These are phyloP conservation scores for Kluyveromyces lactis DNA, from an alignment of 805 yeast species.

Conservation along the genomic window DNA sequence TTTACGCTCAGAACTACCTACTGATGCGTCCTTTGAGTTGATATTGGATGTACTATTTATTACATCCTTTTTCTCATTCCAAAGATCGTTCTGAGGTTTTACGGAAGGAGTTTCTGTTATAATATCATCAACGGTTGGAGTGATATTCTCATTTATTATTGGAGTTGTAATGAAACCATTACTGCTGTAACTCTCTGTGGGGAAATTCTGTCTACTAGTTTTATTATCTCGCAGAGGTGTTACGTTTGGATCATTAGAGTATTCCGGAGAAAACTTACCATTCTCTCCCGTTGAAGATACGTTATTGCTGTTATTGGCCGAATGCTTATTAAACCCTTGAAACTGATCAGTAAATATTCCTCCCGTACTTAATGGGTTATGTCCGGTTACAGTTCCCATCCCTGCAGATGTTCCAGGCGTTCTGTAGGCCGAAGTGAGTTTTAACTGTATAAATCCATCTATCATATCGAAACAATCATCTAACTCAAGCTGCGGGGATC, in stretches of 20 bases:
- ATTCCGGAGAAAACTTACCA: constrained; percentile 6
- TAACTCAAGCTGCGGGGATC: constrained; percentile 10
- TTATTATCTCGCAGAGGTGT: constrained; percentile 5
- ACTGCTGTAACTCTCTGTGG: constrained; percentile 2
- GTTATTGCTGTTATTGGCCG: constrained; percentile 2
- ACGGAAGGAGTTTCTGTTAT: constrained; percentile 6
- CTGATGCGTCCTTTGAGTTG: neutral
- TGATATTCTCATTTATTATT: constrained; percentile 8
- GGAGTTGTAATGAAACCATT: constrained; percentile 10
- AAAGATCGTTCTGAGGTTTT: constrained; percentile 4
- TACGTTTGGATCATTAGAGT: neutral
- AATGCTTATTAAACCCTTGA: constrained; percentile 20
- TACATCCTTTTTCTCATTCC: constrained; percentile 6
- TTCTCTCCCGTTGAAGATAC: constrained; percentile 3
- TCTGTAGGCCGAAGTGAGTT: constrained; percentile 32
- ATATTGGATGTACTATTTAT: neutral
- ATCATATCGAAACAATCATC: constrained; percentile 31
- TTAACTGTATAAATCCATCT: constrained; percentile 33
- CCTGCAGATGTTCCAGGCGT: constrained; percentile 27
- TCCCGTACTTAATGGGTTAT: constrained; percentile 26
- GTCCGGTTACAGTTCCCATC: constrained; percentile 14
- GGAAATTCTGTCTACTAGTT: constrained; percentile 4
- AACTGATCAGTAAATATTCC: constrained; percentile 27
- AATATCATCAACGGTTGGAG: constrained; percentile 5
- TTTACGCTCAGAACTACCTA: neutral